Conservation (phyloP, 2,329 filamentous ascomycete genomes). For the Talaromyces verruculosus region DNA sequence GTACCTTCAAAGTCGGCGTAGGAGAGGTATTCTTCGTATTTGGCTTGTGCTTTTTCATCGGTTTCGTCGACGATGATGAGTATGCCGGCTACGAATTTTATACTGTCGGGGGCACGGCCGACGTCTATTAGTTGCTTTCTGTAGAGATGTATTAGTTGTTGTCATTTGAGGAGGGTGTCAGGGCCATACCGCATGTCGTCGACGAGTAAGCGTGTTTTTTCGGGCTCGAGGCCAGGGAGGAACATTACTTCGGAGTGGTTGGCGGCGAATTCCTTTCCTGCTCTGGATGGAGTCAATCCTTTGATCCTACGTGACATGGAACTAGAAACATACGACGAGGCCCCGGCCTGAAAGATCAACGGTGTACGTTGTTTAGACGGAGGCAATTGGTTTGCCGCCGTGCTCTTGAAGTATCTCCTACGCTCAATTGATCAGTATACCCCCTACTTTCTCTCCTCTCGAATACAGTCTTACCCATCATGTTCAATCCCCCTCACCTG, state of each 20-base stretch:
- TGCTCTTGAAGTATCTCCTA: conserved; percentile 28
- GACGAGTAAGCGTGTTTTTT: conserved; percentile 44
- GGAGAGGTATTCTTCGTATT: conserved; percentile 43
- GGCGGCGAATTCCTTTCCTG: conserved; percentile 49
- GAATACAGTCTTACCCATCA: conserved; percentile 49
- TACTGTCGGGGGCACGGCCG: conserved; percentile 41
- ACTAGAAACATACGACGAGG: conserved; percentile 32
- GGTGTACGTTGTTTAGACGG: conserved; percentile 45
- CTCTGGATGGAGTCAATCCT: conserved; percentile 20
- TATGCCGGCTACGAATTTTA: conserved; percentile 49
- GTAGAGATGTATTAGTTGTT: not conserved
- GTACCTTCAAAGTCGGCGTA: conserved; percentile 49
- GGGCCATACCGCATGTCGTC: conserved; percentile 35
- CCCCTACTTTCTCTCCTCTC: too few species aligned
- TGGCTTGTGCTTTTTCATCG: conserved; percentile 45
- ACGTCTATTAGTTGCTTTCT: conserved; percentile 39
- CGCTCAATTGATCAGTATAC: not conserved
- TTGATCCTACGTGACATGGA: not conserved
- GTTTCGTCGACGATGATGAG: conserved; percentile 48
- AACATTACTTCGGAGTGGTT: conserved; percentile 50
- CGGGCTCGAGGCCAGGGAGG: conserved; percentile 46
- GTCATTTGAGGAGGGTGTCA: not conserved
- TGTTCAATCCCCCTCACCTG: conserved; percentile 42
- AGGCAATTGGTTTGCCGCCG: conserved; percentile 45
- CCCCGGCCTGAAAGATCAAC: conserved; percentile 51